Evolutionary conservation across 805 yeast genomes (phyloP).

Genomic region (Ogataea zsoltii): DNA sequence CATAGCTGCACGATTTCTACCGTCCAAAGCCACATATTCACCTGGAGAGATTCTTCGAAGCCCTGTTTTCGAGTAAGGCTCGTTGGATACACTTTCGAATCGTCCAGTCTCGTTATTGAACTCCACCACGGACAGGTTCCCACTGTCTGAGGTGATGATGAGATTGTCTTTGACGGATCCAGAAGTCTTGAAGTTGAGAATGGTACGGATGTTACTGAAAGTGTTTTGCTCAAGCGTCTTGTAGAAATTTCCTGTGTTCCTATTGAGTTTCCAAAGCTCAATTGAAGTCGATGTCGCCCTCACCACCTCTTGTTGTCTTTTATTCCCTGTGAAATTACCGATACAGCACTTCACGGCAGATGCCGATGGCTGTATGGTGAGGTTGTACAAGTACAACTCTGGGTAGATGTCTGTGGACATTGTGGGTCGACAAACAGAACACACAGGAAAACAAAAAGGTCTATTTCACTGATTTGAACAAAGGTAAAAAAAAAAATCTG

Average conservation of each 20-base stretch:
- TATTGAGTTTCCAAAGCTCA: conserved; percentile 53
- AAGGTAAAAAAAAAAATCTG: background rate
- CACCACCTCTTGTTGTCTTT: conserved; percentile 61
- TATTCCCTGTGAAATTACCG: conserved; percentile 64
- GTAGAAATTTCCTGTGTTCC: conserved; percentile 55
- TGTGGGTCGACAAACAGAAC: background rate
- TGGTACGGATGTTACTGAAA: conserved; percentile 58
- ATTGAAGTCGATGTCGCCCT: conserved; percentile 56
- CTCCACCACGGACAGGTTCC: conserved; percentile 55
- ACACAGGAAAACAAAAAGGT: background rate
- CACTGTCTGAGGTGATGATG: conserved; percentile 79
- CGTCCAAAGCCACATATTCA: conserved; percentile 66
- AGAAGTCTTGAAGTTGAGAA: conserved; percentile 51
- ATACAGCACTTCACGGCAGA: conserved; percentile 55
- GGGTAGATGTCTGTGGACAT: conserved; percentile 29
- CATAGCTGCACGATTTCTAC: conserved; percentile 68
- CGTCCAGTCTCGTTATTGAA: conserved; percentile 27
- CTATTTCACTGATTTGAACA: no score
- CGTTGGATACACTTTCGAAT: conserved; percentile 50
- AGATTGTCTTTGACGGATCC: conserved; percentile 58
- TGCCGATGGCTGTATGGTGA: conserved; percentile 66
- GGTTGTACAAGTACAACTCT: conserved; percentile 59
- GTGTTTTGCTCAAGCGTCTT: conserved; percentile 44
- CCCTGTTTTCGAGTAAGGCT: conserved; percentile 74
- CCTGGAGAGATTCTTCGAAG: conserved; percentile 77